Percentiles rank a stretch among this genome's conserved stretches.
phyloP scores from a whole-genome alignment of 177 flowering plant species.

The Vitis hybrid region DNA sequence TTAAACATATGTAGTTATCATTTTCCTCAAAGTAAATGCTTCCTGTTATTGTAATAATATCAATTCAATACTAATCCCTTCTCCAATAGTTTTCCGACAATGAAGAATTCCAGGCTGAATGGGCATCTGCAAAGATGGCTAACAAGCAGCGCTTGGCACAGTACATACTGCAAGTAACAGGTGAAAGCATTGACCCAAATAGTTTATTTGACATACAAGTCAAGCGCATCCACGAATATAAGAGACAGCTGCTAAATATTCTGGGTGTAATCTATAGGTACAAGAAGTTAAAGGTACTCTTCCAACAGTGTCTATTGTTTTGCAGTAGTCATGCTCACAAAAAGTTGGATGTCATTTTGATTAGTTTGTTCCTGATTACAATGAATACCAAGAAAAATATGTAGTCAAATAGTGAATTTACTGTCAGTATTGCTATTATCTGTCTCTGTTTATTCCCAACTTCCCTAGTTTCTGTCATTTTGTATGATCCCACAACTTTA shows the following conservation, averaged over 20 bases:
- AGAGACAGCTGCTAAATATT: slow-evolving; percentile 91
- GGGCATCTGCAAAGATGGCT: slow-evolving; percentile 96
- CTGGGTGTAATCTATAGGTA: slow-evolving; percentile 82
- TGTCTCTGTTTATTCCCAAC: too few species aligned
- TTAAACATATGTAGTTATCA: not conserved
- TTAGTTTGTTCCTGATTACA: not conserved
- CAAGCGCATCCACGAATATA: slow-evolving; percentile 96
- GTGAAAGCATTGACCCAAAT: slow-evolving; percentile 72
- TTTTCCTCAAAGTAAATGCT: not conserved
- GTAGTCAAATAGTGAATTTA: too few species aligned
- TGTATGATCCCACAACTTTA: too few species aligned
- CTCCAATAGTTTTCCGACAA: slow-evolving; percentile 77
- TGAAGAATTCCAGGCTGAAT: slow-evolving; percentile 69
- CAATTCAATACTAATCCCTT: slow-evolving; percentile 13
- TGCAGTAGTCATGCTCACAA: not conserved
- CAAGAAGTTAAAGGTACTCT: slow-evolving; percentile 88
- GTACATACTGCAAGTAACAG: slow-evolving; percentile 74
- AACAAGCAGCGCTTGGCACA: slow-evolving; percentile 78
- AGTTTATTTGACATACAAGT: slow-evolving; percentile 96
- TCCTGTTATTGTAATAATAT: not conserved
- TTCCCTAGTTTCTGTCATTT: too few species aligned
- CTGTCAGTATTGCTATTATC: too few species aligned
- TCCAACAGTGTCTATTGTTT: not conserved
- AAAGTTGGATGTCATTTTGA: too few species aligned
- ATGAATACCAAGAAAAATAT: too few species aligned